Base-by-base conservation (phyloP, 495 filamentous ascomycete genomes). In the Penicillium manginii region DNA sequence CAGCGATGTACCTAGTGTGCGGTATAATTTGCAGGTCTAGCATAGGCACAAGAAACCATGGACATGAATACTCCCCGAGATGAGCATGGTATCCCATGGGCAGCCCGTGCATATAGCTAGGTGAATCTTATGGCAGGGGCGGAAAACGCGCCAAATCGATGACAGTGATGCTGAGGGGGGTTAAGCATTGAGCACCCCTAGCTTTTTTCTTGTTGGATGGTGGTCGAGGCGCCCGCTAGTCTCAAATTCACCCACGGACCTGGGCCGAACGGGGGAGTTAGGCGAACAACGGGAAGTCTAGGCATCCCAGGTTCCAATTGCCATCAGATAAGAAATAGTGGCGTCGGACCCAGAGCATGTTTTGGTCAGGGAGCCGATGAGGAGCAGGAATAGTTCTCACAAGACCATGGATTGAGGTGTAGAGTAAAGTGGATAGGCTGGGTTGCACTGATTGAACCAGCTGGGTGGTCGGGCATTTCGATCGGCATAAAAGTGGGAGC, bases 321-420 rank as follows among this genome's bases (percentile, higher is more conserved):
- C 23, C 35, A 54, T 59, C 57, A 40, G 57, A 59, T 54, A 59
- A 54, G 50, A 17, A 29, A 26, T 45, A 21, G 43, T 43, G 57
- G 51, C 57, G 51, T 50, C 21, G 50, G 39, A 22, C 23, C 23
- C 19, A 45, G 19, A 19, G 23, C 21, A 7, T 35, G 10, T 33
- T 58, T 45, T 22, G 48, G 45, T 47, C 17, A n/a, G 10, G 22
- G 9, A 26, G 6, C 45, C 45, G 45, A 29, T 1, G 19, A 26
- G 40, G 17, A 43, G 17, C 11, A 37, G 12, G 7, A 45, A 21
- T 10, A 9, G 40, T 18, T 47, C 17, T 17, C 22, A n/a, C 19
- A 5, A 22, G 10, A 22, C 45, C 45, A 47, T 47, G 45, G 21
- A 29, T 29, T 47, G 5, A 26, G 22, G 9, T 9, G 19, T 23